phyloP scores from a whole-genome alignment of 805 yeast species.

The Cyberlindnera americana region DNA sequence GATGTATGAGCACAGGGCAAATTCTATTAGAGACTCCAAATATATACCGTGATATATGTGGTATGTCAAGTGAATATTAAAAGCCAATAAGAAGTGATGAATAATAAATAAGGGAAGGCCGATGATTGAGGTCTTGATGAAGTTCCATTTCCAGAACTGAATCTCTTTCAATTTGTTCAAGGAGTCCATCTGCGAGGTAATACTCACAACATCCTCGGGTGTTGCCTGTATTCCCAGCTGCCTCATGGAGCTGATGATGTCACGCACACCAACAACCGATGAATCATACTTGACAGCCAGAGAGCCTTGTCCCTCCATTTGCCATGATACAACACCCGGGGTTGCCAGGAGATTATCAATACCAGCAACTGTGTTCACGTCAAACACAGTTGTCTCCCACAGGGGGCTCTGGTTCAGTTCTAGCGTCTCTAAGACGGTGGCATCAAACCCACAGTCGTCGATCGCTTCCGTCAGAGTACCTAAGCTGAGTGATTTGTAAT shows the following conservation, averaged over 20 bases:
- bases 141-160: slow-evolving; percentile 60
- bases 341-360: slow-evolving; percentile 35
- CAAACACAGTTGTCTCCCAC: slow-evolving; percentile 9
- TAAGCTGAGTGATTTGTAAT: slow-evolving; percentile 33
- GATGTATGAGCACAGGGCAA: slow-evolving; percentile 53
- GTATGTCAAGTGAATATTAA: slow-evolving; percentile 28
- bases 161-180: slow-evolving; percentile 71
- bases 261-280: slow-evolving; percentile 55
- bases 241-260: slow-evolving; percentile 49
- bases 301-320: slow-evolving; percentile 10
- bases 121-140: slow-evolving; percentile 46
- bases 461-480: slow-evolving; percentile 46
- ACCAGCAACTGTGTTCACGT: slow-evolving; percentile 44
- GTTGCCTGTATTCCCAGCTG: slow-evolving; percentile 53
- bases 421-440: slow-evolving; percentile 27
- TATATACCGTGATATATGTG: slow-evolving; percentile 52
- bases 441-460: slow-evolving; percentile 78
- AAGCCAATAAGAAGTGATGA: slow-evolving; percentile 46
- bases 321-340: slow-evolving; percentile 30
- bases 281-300: slow-evolving; percentile 48
- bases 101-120: slow-evolving; percentile 61
- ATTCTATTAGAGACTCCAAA: slow-evolving; percentile 58
- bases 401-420: background rate
- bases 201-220: slow-evolving; percentile 45
- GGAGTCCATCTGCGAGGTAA: slow-evolving; percentile 63